Evolutionary conservation across 2,329 filamentous ascomycete genomes (phyloP).

Genomic region (Lasiodiplodia gonubiensis): DNA sequence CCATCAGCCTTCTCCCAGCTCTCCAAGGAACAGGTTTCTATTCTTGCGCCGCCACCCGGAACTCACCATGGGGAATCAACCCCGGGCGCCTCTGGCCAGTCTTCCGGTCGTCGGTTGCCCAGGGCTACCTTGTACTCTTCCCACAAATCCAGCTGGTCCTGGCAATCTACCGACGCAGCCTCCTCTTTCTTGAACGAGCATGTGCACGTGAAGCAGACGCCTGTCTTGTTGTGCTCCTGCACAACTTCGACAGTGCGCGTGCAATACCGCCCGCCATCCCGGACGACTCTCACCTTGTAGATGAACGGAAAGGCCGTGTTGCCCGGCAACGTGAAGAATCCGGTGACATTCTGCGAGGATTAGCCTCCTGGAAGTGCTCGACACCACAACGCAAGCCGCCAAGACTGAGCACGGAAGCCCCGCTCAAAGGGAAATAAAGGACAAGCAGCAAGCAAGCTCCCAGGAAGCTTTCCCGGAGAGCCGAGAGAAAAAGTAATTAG

Average conservation of each 20-base stretch:
- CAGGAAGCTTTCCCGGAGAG: conserved; percentile 20
- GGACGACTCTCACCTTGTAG: conserved; percentile 57
- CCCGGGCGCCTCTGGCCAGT: conserved; percentile 40
- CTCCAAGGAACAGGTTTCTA: no score
- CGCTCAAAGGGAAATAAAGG: neutral
- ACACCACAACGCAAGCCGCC: neutral
- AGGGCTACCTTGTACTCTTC: conserved; percentile 44
- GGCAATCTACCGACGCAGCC: conserved; percentile 39
- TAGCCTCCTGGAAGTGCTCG: neutral
- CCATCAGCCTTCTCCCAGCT: conserved; percentile 32
- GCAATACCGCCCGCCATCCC: conserved; percentile 59
- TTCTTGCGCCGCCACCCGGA: neutral
- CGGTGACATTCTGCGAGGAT: conserved; percentile 55
- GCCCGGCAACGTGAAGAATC: conserved; percentile 58
- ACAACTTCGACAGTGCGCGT: conserved; percentile 59
- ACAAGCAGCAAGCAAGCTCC: neutral
- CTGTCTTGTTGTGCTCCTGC: conserved; percentile 49
- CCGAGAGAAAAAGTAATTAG: neutral
- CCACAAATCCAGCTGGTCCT: conserved; percentile 45
- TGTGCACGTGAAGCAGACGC: conserved; percentile 59
- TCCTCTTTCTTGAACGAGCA: conserved; percentile 59
- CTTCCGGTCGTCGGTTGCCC: conserved; percentile 38
- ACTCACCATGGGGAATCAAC: conserved; percentile 44
- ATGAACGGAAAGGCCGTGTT: conserved; percentile 55
- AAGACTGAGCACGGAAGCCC: neutral